Evolutionary conservation across 768 basidiomycete genomes (phyloP), one percentile per base, ranked within the genome.

Genomic region (Leccinum barrowsii): DNA sequence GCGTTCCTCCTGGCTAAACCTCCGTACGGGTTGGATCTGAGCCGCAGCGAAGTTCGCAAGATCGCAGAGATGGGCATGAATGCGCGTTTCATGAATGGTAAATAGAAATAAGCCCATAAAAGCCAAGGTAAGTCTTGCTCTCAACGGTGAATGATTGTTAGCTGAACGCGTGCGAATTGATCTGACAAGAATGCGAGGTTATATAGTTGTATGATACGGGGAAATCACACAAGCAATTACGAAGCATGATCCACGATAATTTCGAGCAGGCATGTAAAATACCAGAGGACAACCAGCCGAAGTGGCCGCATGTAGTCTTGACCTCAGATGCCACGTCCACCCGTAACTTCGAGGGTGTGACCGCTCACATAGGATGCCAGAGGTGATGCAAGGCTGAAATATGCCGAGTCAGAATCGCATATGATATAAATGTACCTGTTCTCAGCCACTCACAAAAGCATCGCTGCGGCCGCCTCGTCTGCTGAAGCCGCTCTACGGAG

Each of bases 341-440:
- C 91, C 37, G 91, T 92, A 21, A 90, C 88, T 71, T 92, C 90
- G 55, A 93, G 76, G 15, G 89, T 92, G 73, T 92, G 92, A 7
- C 91, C 91, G 49, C 81, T 84, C 55, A 94, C 86, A 67, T 89
- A 94, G 3, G 86, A 84, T 13, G 90, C 87, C 22, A 94, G 75
- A 10, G 89, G 89, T 13, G 88, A 90, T 0, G 84, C 84, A 61
- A 93, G 77, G 81, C 89, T 90, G 24, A 63, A 59, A 59, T 55
- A 7, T 53, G 32, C 47, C 34, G 19, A 40, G 3, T 70, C 34
- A 68, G 52, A 37, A 30, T 19, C 50, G 10, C 48, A 28, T 35
- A 42, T 47, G 2, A 53, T 26, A 7, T 4, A 19, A 11, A 40
- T 24, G 2, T 19, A 12, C 42, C 17, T 3, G 52, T 6, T 17